phyloP scores from a whole-genome alignment of 2,329 filamentous ascomycete genomes.

The Trichoderma brevicompactum region DNA sequence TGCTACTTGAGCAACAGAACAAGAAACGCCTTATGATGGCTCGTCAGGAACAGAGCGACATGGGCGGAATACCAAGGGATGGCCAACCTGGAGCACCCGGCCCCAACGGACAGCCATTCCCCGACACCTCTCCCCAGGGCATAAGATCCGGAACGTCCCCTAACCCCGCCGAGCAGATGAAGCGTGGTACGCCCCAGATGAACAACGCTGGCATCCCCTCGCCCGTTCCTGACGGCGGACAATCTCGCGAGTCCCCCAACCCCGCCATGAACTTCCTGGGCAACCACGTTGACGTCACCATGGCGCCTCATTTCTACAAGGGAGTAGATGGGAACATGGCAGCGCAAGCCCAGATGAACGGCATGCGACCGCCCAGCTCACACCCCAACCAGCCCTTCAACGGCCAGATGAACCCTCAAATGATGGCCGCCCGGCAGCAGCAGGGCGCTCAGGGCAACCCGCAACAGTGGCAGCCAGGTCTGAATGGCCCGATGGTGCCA shows the following conservation, averaged over 20 bases:
- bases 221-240: conserved; percentile 69
- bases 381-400: conserved; percentile 65
- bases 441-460: conserved; percentile 39
- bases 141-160: conserved; percentile 73
- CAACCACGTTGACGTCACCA: conserved; percentile 64
- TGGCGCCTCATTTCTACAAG: conserved; percentile 65
- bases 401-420: conserved; percentile 62
- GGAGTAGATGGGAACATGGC: conserved; percentile 62
- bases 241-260: conserved; percentile 69
- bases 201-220: conserved; percentile 70
- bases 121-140: conserved; percentile 71
- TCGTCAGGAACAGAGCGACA: conserved; percentile 73
- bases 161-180: conserved; percentile 78
- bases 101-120: conserved; percentile 66
- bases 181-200: conserved; percentile 76
- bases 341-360: conserved; percentile 59
- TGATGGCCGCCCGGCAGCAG: conserved; percentile 59
- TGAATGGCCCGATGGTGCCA: conserved; percentile 49
- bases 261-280: conserved; percentile 66
- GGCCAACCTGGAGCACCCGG: conserved; percentile 58
- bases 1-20: conserved; percentile 85
- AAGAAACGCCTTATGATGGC: conserved; percentile 87
- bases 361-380: conserved; percentile 71
- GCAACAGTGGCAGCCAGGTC: conserved; percentile 48
- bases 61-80: conserved; percentile 54